These are phyloP conservation scores for Teunomyces pallodes DNA, from an alignment of 805 yeast species.

Conservation along the genomic window DNA sequence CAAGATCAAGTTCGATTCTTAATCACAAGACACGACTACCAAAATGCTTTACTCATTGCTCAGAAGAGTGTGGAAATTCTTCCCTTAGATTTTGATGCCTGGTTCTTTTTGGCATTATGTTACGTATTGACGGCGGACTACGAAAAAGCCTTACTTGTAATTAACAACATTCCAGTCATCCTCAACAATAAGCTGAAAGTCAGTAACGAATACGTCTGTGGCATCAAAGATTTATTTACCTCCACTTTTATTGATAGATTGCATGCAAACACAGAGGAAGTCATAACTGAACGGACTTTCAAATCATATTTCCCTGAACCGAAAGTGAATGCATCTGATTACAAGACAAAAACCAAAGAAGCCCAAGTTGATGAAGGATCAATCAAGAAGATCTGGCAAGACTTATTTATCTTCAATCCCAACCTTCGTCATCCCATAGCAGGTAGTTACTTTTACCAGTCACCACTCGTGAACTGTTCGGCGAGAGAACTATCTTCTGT, in stretches of 20 bases:
- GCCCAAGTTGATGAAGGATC: slow-evolving; percentile 18
- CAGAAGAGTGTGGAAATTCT: slow-evolving; percentile 58
- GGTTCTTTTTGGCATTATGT: slow-evolving; percentile 64
- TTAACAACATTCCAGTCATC: slow-evolving; percentile 72
- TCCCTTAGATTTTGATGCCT: slow-evolving; percentile 74
- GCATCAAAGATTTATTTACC: slow-evolving; percentile 25
- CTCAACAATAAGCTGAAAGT: slow-evolving; percentile 6
- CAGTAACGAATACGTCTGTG: slow-evolving; percentile 19
- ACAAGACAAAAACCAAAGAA: not conserved
- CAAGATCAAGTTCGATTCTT: slow-evolving; percentile 65
- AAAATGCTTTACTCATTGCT: slow-evolving; percentile 59
- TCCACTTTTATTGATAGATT: slow-evolving; percentile 18
- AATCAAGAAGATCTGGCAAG: slow-evolving; percentile 33
- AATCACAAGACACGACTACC: slow-evolving; percentile 49
- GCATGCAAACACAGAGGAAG: slow-evolving; percentile 17
- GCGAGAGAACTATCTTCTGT: slow-evolving; percentile 36
- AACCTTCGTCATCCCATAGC: slow-evolving; percentile 33
- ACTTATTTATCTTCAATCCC: slow-evolving; percentile 26
- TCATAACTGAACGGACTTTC: slow-evolving; percentile 28
- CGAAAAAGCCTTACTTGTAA: slow-evolving; percentile 58
- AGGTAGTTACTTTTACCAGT: slow-evolving; percentile 34
- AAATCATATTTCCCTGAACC: slow-evolving; percentile 29
- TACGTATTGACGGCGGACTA: slow-evolving; percentile 57
- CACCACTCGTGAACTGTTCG: slow-evolving; percentile 33
- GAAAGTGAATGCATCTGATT: slow-evolving; percentile 6